A percentile compares a stretch with the other conserved stretches of the same genome.
phyloP scores from a whole-genome alignment of 495 filamentous ascomycete genomes.

The Cairneyella variabilis region DNA sequence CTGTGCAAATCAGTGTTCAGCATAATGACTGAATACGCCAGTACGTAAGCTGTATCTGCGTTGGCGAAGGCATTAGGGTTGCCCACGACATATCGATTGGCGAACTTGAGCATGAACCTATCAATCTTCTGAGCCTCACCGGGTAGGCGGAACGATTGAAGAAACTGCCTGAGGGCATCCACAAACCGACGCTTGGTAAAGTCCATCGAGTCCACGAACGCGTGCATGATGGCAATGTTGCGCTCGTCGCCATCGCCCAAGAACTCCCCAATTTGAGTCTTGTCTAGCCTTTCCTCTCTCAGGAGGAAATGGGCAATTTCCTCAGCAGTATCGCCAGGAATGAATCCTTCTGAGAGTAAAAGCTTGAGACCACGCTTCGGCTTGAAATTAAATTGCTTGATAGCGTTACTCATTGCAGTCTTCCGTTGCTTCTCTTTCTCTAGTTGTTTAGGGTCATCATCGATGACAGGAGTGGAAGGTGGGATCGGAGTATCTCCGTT shows the following conservation, averaged over 20 bases:
- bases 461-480: slow-evolving; percentile 68
- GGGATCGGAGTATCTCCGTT: slow-evolving; percentile 56
- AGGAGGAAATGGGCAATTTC: slow-evolving; percentile 85
- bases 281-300: slow-evolving; percentile 72
- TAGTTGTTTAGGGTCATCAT: slow-evolving; percentile 87
- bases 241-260: slow-evolving; percentile 89
- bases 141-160: slow-evolving; percentile 92
- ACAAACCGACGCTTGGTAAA: slow-evolving; percentile 93
- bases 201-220: slow-evolving; percentile 94
- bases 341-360: slow-evolving; percentile 80
- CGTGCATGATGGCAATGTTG: slow-evolving; percentile 97
- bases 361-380: slow-evolving; percentile 90
- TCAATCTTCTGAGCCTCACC: slow-evolving; percentile 99
- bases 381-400: slow-evolving; percentile 96
- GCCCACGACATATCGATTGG: slow-evolving; percentile 86
- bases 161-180: slow-evolving; percentile 82
- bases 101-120: slow-evolving; percentile 99
- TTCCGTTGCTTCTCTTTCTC: slow-evolving; percentile 93
- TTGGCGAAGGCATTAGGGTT: slow-evolving; percentile 98
- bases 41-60: slow-evolving; percentile 93
- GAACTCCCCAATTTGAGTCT: slow-evolving; percentile 89
- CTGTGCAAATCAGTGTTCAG: slow-evolving; percentile 97
- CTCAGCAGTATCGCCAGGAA: slow-evolving; percentile 65
- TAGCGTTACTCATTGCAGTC: slow-evolving; percentile 82
- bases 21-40: slow-evolving; percentile 95